Percentiles rank a stretch among this genome's conserved stretches.
phyloP scores from a whole-genome alignment of 805 yeast genomes.

The Spathaspora girioi region DNA sequence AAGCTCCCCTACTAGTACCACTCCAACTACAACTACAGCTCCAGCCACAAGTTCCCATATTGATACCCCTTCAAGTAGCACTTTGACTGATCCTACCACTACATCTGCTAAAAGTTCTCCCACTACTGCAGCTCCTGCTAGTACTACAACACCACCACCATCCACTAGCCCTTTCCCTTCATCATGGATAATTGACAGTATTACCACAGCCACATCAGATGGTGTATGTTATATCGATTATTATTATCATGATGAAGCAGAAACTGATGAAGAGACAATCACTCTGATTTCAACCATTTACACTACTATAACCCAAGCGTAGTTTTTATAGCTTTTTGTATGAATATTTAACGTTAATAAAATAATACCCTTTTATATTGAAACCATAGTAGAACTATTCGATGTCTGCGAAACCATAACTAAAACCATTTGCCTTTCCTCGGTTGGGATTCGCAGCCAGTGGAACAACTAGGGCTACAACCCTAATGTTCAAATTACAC shows the following conservation, averaged over 20 bases:
- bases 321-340: neutral
- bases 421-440: too few relatives aligned
- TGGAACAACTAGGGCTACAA: neutral
- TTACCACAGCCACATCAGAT: slow-evolving; percentile 25
- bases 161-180: neutral
- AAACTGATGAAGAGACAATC: slow-evolving; percentile 28
- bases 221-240: slow-evolving; percentile 34
- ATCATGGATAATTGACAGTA: slow-evolving; percentile 31
- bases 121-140: slow-evolving; percentile 4
- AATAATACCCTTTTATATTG: neutral
- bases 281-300: slow-evolving; percentile 36
- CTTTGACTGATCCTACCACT: slow-evolving; percentile 1
- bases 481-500: slow-evolving; percentile 2
- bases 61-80: slow-evolving; percentile 4
- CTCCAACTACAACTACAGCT: slow-evolving; percentile 8
- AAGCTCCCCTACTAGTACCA: slow-evolving; percentile 8
- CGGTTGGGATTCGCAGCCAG: slow-evolving; percentile 3
- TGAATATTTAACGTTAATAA: neutral
- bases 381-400: neutral
- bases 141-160: slow-evolving; percentile 7
- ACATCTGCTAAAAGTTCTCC: slow-evolving; percentile 5
- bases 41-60: slow-evolving; percentile 10
- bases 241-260: slow-evolving; percentile 31
- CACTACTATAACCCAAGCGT: slow-evolving; percentile 27
- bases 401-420: too few relatives aligned